Evolutionary conservation across 306 rosid species (phyloP), one percentile per base, ranked within the genome.

Genomic region (Prunus mira): DNA sequence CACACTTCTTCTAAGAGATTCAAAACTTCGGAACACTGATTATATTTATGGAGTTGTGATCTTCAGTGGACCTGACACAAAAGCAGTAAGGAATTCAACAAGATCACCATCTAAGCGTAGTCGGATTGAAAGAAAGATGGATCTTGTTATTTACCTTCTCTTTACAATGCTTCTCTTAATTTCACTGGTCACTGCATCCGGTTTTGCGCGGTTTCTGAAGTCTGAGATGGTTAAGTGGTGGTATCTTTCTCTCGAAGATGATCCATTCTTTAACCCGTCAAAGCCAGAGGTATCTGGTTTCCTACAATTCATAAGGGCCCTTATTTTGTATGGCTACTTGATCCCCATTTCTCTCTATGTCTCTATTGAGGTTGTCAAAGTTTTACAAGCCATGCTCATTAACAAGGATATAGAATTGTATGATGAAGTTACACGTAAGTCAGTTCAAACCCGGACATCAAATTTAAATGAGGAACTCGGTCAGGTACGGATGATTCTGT

Each of bases 331-430:
- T 20, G 86, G 86, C 45, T 79, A 83, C 56, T 49, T 83, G 78
- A 83, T 83, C 60, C 86, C 86, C 50, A 83, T 83, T 47, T 79
- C 86, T 57, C 74, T 83, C 12, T 79, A 83, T 65, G 56, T 83
- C 14, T 83, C 86, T 2, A 83, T 83, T 65, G 86, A 83, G 65
- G 71, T 83, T 25, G 86, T 83, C 43, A 83, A 83, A 52, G 83
- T 83, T 56, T 71, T 83, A 54, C 83, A 83, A 66, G 67, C 81
- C 56, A 70, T 57, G 77, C 62, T 83, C 9, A 83, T 83, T 70
- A 83, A 83, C 71, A 49, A 78, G 28, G 86, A 83, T 38, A 58
- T 49, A 5, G 20, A 83, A n/a, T 69, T 79, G 81, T 71, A 83
- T 57, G 72, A 79, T 75, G 76, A 83, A 65, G 81, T 9, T 34